Conservation (phyloP, 495 filamentous ascomycete species). For the Penicillium cataractarum region DNA sequence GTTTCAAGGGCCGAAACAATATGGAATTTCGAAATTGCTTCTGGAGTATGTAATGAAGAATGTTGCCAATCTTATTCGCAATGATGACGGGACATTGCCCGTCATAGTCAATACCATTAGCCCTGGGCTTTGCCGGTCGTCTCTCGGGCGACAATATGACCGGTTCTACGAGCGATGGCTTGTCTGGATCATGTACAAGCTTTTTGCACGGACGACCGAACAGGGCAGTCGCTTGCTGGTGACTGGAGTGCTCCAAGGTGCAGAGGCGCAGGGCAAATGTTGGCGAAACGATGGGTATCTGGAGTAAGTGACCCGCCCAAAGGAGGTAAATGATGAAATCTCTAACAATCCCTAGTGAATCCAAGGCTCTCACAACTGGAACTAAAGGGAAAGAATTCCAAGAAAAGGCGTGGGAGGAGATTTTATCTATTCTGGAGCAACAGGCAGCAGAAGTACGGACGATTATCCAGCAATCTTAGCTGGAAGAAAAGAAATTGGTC, state of each 20-base stretch:
- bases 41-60: slow-evolving; percentile 48
- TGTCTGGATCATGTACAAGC: slow-evolving; percentile 38
- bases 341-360: slow-evolving; percentile 37
- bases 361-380: slow-evolving; percentile 38
- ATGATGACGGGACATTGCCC: slow-evolving; percentile 39
- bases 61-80: slow-evolving; percentile 35
- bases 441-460: slow-evolving; percentile 32
- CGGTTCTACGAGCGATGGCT: slow-evolving; percentile 42
- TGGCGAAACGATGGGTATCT: slow-evolving; percentile 54
- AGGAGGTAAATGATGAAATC: background rate
- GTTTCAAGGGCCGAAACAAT: slow-evolving; percentile 44
- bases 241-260: slow-evolving; percentile 51
- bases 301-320: slow-evolving; percentile 39
- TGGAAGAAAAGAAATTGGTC: background rate
- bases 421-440: slow-evolving; percentile 34
- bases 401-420: slow-evolving; percentile 46
- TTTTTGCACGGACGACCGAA: slow-evolving; percentile 54
- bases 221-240: slow-evolving; percentile 55
- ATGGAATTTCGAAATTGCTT: slow-evolving; percentile 52
- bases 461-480: slow-evolving; percentile 7
- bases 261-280: slow-evolving; percentile 53
- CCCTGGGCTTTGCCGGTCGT: slow-evolving; percentile 47
- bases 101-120: slow-evolving; percentile 52
- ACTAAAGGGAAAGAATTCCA: slow-evolving; percentile 39
- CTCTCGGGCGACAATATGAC: slow-evolving; percentile 45